A percentile compares a stretch with the other conserved stretches of the same genome.
Evolutionary conservation across 1,284 basidiomycete species (phyloP).

Genomic region (Entoloma clypeatum): DNA sequence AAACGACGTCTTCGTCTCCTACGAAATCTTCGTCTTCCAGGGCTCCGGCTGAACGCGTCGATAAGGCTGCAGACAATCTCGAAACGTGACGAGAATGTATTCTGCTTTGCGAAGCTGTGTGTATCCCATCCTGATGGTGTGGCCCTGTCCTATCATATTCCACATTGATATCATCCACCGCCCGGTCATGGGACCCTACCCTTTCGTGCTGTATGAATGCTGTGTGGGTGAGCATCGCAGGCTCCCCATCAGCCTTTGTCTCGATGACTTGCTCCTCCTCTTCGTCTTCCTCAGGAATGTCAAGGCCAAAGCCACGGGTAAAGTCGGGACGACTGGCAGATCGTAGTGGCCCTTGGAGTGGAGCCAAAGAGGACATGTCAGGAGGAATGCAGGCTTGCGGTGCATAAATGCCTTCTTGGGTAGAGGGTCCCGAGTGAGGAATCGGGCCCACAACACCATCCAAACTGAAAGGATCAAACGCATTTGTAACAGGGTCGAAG

Average conservation of each 20-base stretch:
- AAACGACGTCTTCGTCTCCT: constrained; percentile 16
- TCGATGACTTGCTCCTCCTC: constrained; percentile 40
- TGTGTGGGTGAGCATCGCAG: constrained; percentile 23
- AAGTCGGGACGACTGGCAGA: constrained; percentile 67
- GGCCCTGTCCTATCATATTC: constrained; percentile 12
- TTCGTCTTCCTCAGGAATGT: constrained; percentile 68
- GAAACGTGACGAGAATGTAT: constrained; percentile 71
- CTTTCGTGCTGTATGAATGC: constrained; percentile 25
- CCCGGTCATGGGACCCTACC: constrained; percentile 31
- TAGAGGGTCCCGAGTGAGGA: constrained; percentile 19
- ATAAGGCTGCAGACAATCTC: constrained; percentile 59
- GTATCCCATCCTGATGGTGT: constrained; percentile 32
- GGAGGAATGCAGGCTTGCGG: constrained; percentile 60
- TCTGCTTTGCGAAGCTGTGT: constrained; percentile 46
- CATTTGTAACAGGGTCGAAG: constrained; percentile 36
- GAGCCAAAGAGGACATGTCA: constrained; percentile 42
- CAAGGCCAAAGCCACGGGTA: constrained; percentile 69
- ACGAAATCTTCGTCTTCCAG: constrained; percentile 40
- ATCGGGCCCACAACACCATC: constrained; percentile 27
- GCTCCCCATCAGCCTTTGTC: constrained; percentile 29
- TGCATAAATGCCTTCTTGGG: constrained; percentile 42
- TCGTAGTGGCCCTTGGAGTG: constrained; percentile 39
- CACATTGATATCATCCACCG: constrained; percentile 31
- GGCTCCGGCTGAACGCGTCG: constrained; percentile 59
- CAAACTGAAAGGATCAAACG: constrained; percentile 59